phyloP scores from a whole-genome alignment of 73 alveolate genomes.

The Symbiodinium natans region DNA sequence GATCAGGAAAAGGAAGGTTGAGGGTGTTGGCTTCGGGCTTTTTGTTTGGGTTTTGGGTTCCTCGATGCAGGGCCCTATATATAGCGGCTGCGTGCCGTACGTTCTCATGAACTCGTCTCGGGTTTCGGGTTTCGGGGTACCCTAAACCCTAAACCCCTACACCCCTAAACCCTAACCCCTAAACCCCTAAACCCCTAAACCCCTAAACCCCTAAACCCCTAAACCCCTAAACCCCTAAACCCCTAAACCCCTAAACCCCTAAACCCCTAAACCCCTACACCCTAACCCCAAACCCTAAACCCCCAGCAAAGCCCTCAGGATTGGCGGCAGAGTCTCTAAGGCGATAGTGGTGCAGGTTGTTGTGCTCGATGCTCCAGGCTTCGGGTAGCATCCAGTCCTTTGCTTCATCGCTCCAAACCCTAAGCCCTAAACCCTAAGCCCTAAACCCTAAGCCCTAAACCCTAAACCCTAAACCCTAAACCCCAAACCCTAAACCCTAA shows the following conservation, averaged over 20 bases:
- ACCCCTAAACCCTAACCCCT: too few relatives aligned
- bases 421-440: neutral
- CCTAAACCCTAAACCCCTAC: too few relatives aligned
- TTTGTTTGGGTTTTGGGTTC: too few relatives aligned
- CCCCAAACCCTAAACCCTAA: neutral
- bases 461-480: neutral
- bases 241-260: neutral
- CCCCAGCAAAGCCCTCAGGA: too few relatives aligned
- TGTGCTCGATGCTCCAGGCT: slow-evolving; percentile 85
- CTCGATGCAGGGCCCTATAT: too few relatives aligned
- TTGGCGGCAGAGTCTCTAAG: neutral
- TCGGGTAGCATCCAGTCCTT: slow-evolving; percentile 93
- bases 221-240: neutral
- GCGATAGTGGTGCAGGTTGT: slow-evolving; percentile 78
- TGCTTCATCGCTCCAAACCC: neutral
- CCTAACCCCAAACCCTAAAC: too few relatives aligned
- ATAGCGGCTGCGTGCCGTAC: too few relatives aligned
- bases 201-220: too few relatives aligned
- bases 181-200: too few relatives aligned
- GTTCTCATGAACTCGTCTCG: too few relatives aligned
- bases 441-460: neutral
- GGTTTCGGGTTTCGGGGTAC: too few relatives aligned
- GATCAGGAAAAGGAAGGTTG: neutral
- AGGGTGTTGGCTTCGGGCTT: too few relatives aligned
- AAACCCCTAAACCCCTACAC: neutral